Base-by-base conservation (phyloP, 2,329 filamentous ascomycete species). In the Ceratocystis ficicola region DNA sequence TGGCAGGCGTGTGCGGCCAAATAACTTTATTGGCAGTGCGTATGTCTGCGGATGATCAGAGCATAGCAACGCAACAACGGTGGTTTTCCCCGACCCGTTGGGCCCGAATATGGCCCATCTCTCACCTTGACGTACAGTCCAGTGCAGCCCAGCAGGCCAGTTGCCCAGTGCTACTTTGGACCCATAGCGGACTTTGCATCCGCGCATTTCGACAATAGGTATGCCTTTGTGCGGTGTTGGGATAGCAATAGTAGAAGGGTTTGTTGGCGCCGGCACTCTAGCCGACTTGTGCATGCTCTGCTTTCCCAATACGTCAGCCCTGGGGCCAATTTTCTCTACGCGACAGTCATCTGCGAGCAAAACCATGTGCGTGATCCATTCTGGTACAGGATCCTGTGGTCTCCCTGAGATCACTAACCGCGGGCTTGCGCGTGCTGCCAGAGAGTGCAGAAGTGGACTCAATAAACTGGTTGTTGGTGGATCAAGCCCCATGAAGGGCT, bases 21-120 rank as follows among this genome's bases (percentile, higher is more conserved):
- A 97, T 15, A 96, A 80, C 70, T 84, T 87, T 68, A 99, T 87
- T 0, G 93, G 92, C 28, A 92, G 83, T 0, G 89, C 90, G 74
- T 97, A 99, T 0, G 92, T 86, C 74, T 97, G 93, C 0, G 94
- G 94, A 71, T 99, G 94, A 72, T 99, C 94, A 0, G 93, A 97
- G 68, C 90, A 95, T 67, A 99, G 88, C 5, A 99, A 81, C 4
- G 91, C 94, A 32, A 97, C 83, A 48, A 99, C 81, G 0, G 94
- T 99, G 0, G 94, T 99, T 78, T 99, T 99, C 20, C 94, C 94
- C 0, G 90, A 96, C 12, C 88, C 94, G 71, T 99, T 97, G 41
- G 92, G 88, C 0, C 94, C 94, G 72, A 99, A 94, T 20, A 97
- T 83, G 2, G 89, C 93, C 88, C 91, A 96, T 69, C 92, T 85